Base-by-base conservation (phyloP, 2,329 filamentous ascomycete species). In the Penicillium sp. region DNA sequence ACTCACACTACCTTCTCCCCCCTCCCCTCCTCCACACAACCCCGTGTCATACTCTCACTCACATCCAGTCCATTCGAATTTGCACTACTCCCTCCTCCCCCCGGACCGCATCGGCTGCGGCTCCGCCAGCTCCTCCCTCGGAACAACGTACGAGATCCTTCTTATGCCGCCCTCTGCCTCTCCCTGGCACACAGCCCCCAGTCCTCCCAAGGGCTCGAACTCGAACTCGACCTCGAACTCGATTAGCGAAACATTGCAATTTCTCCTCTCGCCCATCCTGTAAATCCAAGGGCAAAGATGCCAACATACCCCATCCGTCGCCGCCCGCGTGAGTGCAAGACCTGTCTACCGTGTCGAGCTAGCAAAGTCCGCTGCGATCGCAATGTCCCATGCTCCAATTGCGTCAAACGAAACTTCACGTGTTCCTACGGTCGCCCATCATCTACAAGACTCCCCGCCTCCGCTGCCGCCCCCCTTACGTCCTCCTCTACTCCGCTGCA, bases 341-440 rank as follows among this genome's bases (percentile, higher is more conserved):
- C 80, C 3, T 82, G 80, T 59, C 71, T 76, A 47, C 68, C 75
- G 14, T 82, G 80, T 54, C 78, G 79, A 40, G 72, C 75, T 19
- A 76, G 78, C 46, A 82, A 82, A 70, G 81, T 81, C 63, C 72
- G 78, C 56, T 76, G 74, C 61, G 73, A 76, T 64, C 72, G 74
- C 61, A 71, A 73, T 40, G 57, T 72, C 10, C 74, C 74, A 37
- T 76, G 74, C 49, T 63, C 70, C 51, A 75, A 75, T 59, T 76
- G 74, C 60, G 66, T 73, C 52, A 76, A 75, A 58, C 70, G 74
- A 54, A 73, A 72, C 47, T 72, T 73, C 56, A 70, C 63, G 56
- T 75, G 73, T 53, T 68, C 71, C 53, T 72, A 72, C 63, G 69
- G 68, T 52, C 69, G 66, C 45, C 69, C 68, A 19, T 53, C 61